These are phyloP conservation scores for Pinus tabuliformis DNA, from an alignment of 75 land plant genomes.

Conservation along the genomic window DNA sequence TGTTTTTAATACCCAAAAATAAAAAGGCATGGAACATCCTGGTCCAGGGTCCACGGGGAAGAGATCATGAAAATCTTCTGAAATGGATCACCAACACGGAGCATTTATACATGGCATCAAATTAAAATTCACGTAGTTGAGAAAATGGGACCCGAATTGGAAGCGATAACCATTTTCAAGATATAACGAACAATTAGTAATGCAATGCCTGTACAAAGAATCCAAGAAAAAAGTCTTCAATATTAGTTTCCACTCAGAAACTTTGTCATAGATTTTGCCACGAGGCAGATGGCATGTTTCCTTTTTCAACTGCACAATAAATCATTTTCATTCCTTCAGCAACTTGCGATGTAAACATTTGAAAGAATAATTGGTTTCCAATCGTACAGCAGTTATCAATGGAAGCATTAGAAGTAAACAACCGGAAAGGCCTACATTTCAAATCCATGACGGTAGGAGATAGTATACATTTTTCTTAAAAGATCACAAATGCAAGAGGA, in stretches of 20 bases:
- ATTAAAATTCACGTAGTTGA: no score
- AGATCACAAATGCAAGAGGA: not conserved
- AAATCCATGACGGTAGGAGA: not conserved
- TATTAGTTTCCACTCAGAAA: not conserved
- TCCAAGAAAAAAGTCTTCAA: no score
- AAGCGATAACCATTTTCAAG: no score
- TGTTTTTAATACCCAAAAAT: no score
- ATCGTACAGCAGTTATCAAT: not conserved
- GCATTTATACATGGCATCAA: no score
- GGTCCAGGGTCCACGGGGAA: no score
- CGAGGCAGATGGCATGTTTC: not conserved
- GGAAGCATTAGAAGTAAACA: not conserved
- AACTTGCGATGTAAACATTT: not conserved
- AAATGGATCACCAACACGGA: no score
- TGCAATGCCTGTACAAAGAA: no score
- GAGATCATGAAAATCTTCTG: no score
- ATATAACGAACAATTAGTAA: no score
- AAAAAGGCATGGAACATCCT: no score
- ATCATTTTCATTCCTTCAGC: not conserved
- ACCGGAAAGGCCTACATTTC: not conserved
- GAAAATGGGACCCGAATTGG: no score
- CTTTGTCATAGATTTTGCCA: not conserved
- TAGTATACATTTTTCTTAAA: conserved; percentile 8
- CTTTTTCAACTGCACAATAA: not conserved
- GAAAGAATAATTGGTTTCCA: not conserved